Conservation (phyloP, 306 rosid species). For the Prosopis cineraria region DNA sequence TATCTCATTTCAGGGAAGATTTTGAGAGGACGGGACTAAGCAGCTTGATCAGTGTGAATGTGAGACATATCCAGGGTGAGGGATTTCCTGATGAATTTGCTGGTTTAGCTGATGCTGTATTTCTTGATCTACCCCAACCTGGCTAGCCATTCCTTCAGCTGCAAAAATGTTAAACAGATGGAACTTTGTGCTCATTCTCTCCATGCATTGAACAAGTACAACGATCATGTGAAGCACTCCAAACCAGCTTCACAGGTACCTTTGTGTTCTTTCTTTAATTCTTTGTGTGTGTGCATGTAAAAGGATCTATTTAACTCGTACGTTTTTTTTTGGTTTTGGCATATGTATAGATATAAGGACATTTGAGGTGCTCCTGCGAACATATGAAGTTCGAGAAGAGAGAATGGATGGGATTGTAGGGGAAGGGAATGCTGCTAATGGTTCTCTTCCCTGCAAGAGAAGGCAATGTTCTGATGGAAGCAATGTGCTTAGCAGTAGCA, state of each 20-base stretch:
- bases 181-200: conserved; percentile 65
- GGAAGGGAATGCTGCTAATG: conserved; percentile 40
- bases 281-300: background rate
- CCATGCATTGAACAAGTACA: conserved; percentile 90
- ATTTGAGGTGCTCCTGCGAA: conserved; percentile 79
- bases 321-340: background rate
- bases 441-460: conserved; percentile 71
- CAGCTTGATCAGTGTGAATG: conserved; percentile 66
- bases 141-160: conserved; percentile 86
- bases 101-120: conserved; percentile 67
- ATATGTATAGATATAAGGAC: conserved; percentile 73
- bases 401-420: conserved; percentile 36
- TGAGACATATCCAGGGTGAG: conserved; percentile 85
- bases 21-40: conserved; percentile 84
- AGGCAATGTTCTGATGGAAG: conserved; percentile 59
- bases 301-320: background rate
- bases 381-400: conserved; percentile 74
- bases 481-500: conserved; percentile 37
- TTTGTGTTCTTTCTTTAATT: conserved; percentile 33
- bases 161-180: conserved; percentile 68
- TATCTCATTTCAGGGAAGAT: conserved; percentile 60
- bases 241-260: conserved; percentile 64
- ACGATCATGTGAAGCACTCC: conserved; percentile 67
- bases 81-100: conserved; percentile 76
- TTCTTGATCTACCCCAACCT: conserved; percentile 95